phyloP scores from a whole-genome alignment of 768 basidiomycete genomes.

The Xerocomus brunneocitrinus region DNA sequence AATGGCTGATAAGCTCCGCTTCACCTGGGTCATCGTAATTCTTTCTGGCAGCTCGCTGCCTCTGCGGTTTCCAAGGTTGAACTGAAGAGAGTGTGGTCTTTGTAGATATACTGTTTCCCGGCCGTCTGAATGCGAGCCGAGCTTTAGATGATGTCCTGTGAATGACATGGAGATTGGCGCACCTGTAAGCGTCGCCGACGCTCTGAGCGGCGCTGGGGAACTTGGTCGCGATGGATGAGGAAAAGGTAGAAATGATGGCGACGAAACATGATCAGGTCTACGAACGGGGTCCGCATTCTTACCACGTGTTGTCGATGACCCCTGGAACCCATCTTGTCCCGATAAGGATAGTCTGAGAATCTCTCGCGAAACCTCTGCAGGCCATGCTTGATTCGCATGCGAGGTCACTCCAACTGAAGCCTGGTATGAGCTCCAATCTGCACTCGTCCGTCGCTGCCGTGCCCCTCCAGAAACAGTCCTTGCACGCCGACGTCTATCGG shows the following conservation, averaged over 20 bases:
- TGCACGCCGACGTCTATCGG: slow-evolving; percentile 17
- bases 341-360: slow-evolving; percentile 47
- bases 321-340: slow-evolving; percentile 14
- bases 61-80: slow-evolving; percentile 14
- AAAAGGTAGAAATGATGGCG: slow-evolving; percentile 30
- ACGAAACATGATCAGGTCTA: slow-evolving; percentile 14
- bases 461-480: slow-evolving; percentile 34
- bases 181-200: slow-evolving; percentile 28
- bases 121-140: slow-evolving; percentile 8
- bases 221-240: slow-evolving; percentile 24
- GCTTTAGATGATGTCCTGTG: neutral
- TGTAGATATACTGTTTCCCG: slow-evolving; percentile 6
- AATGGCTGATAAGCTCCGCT: slow-evolving; percentile 25
- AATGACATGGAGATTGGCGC: neutral
- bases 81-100: slow-evolving; percentile 22
- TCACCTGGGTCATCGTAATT: slow-evolving; percentile 19
- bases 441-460: slow-evolving; percentile 45
- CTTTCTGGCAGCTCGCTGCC: slow-evolving; percentile 7
- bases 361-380: slow-evolving; percentile 53
- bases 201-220: slow-evolving; percentile 13
- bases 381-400: slow-evolving; percentile 43
- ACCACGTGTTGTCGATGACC: slow-evolving; percentile 28
- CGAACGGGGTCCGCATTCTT: slow-evolving; percentile 13
- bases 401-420: slow-evolving; percentile 35
- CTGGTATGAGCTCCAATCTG: slow-evolving; percentile 52